Evolutionary conservation across 2,329 filamentous ascomycete species (phyloP).

Genomic region (Aspergillus proliferans): DNA sequence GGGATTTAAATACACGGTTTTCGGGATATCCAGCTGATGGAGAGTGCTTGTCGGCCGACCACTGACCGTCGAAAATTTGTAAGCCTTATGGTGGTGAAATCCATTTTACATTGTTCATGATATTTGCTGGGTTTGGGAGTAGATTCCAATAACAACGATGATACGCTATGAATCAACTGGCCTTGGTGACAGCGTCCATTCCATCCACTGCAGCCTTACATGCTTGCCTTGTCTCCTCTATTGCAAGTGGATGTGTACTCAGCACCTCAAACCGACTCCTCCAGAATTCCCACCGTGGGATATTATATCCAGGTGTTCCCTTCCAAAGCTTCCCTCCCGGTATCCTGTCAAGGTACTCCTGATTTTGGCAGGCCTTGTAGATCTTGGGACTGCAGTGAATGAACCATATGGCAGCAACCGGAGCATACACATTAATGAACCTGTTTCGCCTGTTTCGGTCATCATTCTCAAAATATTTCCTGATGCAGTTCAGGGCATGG

Average conservation of each 20-base stretch:
- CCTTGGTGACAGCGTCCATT: not conserved
- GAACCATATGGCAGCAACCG: too few species aligned
- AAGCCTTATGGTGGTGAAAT: too few species aligned
- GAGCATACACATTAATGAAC: not conserved
- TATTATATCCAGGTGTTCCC: not conserved
- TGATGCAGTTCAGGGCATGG: not conserved
- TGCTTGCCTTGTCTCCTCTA: not conserved
- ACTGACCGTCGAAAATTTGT: not conserved
- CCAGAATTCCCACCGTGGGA: not conserved
- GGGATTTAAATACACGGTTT: constrained; percentile 40
- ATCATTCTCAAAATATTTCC: not conserved
- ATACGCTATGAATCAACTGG: too few species aligned
- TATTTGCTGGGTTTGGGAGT: too few species aligned
- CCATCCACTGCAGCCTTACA: not conserved
- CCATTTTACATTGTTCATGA: too few species aligned
- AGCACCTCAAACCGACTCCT: not conserved
- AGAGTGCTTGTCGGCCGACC: constrained; percentile 20
- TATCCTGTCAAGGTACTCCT: not conserved
- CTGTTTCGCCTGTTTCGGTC: not conserved
- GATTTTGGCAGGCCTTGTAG: not conserved
- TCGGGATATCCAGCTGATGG: constrained; percentile 53
- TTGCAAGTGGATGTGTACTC: not conserved
- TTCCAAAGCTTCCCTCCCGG: not conserved
- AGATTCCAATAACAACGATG: too few species aligned
- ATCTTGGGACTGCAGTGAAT: not conserved